Conservation (phyloP, 2,329 filamentous ascomycete species). For the Chalaropsis ovoidea region DNA sequence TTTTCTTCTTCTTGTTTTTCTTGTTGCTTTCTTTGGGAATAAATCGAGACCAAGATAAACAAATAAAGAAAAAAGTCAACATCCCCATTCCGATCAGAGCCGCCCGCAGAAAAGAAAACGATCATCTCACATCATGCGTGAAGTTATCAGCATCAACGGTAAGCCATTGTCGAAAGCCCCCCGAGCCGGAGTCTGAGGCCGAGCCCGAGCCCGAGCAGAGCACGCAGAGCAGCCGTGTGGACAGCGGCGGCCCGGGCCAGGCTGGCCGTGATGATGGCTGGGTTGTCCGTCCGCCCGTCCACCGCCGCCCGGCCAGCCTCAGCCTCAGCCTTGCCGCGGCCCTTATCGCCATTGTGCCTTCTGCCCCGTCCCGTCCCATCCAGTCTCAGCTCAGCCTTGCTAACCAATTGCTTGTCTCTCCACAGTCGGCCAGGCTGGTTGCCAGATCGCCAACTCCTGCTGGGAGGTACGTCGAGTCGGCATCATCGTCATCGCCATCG, state of each 20-base stretch:
- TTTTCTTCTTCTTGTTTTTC: constrained; percentile 25
- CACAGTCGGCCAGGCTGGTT: constrained; percentile 98
- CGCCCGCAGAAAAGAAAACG: constrained; percentile 15
- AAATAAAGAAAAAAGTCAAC: constrained; percentile 1
- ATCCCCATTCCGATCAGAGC: constrained; percentile 5
- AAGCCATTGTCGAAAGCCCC: constrained; percentile 35
- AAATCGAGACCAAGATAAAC: background rate
- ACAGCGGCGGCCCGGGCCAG: no score
- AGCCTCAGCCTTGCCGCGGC: background rate
- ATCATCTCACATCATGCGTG: constrained; percentile 63
- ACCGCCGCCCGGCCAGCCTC: background rate
- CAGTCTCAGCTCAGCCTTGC: background rate
- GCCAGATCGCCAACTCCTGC: constrained; percentile 99
- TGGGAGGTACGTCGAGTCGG: constrained; percentile 74
- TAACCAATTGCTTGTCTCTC: constrained; percentile 29
- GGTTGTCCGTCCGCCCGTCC: no score
- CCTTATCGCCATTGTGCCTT: background rate
- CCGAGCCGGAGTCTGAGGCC: no score
- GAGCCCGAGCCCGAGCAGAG: no score
- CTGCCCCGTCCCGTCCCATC: background rate
- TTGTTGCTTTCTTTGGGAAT: constrained; percentile 17
- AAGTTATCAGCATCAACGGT: constrained; percentile 99
- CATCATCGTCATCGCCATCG: background rate
- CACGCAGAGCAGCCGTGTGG: no score
- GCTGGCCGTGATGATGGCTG: no score